Percentiles rank a stretch among this genome's conserved stretches.
Evolutionary conservation across 306 rosid species (phyloP).

Genomic region (Malus sieversii): DNA sequence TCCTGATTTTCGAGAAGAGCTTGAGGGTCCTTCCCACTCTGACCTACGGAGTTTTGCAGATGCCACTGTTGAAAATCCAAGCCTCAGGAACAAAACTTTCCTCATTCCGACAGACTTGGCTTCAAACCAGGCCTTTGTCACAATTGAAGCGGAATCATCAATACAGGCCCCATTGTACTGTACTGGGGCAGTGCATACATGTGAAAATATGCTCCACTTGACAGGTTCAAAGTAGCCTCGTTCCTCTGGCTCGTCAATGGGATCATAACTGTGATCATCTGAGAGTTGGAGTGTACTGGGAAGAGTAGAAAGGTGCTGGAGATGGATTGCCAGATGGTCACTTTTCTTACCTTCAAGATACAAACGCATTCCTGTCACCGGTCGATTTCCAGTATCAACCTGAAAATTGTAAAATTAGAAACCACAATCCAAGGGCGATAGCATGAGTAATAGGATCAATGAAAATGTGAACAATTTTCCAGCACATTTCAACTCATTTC

Average conservation of each 20-base stretch:
- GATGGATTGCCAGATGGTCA: slow-evolving; percentile 70
- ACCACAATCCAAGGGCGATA: background rate
- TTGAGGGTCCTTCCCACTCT: slow-evolving; percentile 79
- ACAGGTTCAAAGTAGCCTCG: slow-evolving; percentile 61
- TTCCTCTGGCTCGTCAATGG: slow-evolving; percentile 44
- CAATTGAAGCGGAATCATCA: slow-evolving; percentile 54
- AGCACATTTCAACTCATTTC: background rate
- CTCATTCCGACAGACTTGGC: slow-evolving; percentile 66
- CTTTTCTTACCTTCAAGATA: slow-evolving; percentile 77
- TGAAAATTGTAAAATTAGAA: slow-evolving; percentile 24
- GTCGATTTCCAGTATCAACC: slow-evolving; percentile 68
- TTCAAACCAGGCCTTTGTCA: slow-evolving; percentile 83
- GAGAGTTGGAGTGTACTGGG: slow-evolving; percentile 54
- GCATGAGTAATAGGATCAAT: background rate
- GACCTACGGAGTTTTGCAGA: slow-evolving; percentile 63
- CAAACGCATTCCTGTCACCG: slow-evolving; percentile 76
- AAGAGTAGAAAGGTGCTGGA: slow-evolving; percentile 73
- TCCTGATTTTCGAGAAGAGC: slow-evolving; percentile 63
- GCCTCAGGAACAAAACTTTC: slow-evolving; percentile 70
- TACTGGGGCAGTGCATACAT: slow-evolving; percentile 76
- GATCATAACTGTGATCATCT: slow-evolving; percentile 41
- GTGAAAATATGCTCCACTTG: slow-evolving; percentile 77
- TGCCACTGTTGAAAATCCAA: slow-evolving; percentile 71
- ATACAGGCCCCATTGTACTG: slow-evolving; percentile 45
- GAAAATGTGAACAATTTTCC: background rate